Percentiles rank a stretch among this genome's conserved stretches.
These are phyloP conservation scores for Cyberlindnera xylosilytica DNA, from an alignment of 805 yeast genomes.

Conservation along the genomic window DNA sequence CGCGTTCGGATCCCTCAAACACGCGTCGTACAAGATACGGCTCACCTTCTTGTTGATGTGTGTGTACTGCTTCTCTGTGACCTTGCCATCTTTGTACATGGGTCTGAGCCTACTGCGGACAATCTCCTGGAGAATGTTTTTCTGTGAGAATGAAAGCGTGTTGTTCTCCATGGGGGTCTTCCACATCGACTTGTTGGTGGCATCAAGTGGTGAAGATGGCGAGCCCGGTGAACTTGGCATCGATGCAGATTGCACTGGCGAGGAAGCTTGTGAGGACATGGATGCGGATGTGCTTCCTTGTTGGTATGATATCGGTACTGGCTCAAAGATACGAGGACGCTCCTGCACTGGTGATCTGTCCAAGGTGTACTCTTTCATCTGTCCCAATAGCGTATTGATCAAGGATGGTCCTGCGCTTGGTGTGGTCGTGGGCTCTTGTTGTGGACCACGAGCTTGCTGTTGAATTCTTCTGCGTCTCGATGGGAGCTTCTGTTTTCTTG, in stretches of 20 bases:
- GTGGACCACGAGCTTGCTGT: background rate
- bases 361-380: conserved; percentile 18
- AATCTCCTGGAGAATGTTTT: conserved; percentile 52
- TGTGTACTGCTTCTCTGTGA: conserved; percentile 47
- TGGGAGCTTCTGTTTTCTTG: conserved; percentile 23
- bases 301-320: background rate
- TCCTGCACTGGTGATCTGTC: background rate
- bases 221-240: conserved; percentile 17
- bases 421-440: background rate
- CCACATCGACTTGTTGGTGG: conserved; percentile 11
- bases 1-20: conserved; percentile 13
- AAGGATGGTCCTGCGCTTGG: conserved; percentile 12
- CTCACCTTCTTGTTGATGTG: conserved; percentile 61
- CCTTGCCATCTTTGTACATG: conserved; percentile 36
- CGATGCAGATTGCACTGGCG: conserved; percentile 10
- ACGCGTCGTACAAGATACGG: conserved; percentile 47
- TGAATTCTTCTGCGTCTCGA: conserved; percentile 13
- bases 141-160: conserved; percentile 38
- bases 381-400: conserved; percentile 18
- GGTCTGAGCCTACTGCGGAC: conserved; percentile 53
- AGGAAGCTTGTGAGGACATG: conserved; percentile 6
- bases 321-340: background rate
- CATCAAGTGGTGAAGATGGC: conserved; percentile 6
- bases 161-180: conserved; percentile 10
- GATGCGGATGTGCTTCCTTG: background rate